Evolutionary conservation across 768 basidiomycete genomes (phyloP).

Genomic region (Royoungia palumana): DNA sequence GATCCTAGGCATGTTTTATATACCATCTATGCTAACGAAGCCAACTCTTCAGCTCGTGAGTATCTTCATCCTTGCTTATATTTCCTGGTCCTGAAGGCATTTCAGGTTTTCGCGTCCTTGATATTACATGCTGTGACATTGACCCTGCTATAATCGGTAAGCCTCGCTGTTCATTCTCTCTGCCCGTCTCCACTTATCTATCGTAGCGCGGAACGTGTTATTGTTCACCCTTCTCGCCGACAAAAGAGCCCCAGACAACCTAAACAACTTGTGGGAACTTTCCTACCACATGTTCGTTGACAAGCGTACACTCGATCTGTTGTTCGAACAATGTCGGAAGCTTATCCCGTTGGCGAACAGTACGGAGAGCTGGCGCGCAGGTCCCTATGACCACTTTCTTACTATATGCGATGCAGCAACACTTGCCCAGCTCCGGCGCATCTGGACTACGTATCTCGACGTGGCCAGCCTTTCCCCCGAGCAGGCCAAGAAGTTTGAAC

Average conservation of each 20-base stretch:
- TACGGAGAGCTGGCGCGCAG: conserved; percentile 17
- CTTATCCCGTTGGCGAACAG: conserved; percentile 20
- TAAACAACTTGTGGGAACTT: conserved; percentile 22
- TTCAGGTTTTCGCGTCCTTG: conserved; percentile 16
- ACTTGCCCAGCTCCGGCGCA: conserved; percentile 15
- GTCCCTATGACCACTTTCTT: conserved; percentile 27
- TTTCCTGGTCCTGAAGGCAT: background rate
- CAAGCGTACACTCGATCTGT: conserved; percentile 12
- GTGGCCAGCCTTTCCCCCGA: conserved; percentile 1
- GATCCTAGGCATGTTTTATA: conserved; percentile 53
- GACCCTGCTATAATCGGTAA: conserved; percentile 26
- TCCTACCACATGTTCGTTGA: conserved; percentile 28
- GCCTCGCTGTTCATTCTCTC: background rate
- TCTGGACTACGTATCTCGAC: conserved; percentile 22
- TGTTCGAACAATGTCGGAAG: conserved; percentile 25
- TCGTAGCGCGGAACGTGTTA: conserved; percentile 26
- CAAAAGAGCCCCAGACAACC: conserved; percentile 5
- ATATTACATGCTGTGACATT: conserved; percentile 31
- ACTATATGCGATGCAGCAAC: conserved; percentile 18
- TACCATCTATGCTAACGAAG: conserved; percentile 33
- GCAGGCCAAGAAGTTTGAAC: conserved; percentile 10
- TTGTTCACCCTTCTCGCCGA: conserved; percentile 27
- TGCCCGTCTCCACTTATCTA: background rate
- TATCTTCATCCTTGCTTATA: background rate
- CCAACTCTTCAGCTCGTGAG: conserved; percentile 7